These are phyloP conservation scores for Aspergillus baeticus DNA, from an alignment of 495 filamentous ascomycete species.

Conservation along the genomic window DNA sequence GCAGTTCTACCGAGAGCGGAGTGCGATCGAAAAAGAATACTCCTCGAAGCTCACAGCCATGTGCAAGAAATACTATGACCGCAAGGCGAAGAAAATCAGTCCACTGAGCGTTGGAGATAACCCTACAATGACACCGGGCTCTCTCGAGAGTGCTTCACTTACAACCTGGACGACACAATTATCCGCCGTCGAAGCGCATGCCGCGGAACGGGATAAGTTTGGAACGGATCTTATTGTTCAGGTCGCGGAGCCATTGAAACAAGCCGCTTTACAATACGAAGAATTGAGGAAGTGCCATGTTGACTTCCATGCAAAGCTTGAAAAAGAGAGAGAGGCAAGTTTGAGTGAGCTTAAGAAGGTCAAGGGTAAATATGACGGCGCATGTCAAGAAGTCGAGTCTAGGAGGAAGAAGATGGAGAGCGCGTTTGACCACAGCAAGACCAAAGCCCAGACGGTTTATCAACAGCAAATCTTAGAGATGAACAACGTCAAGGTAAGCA, in stretches of 20 bases:
- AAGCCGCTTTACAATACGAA: constrained; percentile 71
- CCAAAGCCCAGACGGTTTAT: constrained; percentile 84
- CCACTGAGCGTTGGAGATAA: constrained; percentile 91
- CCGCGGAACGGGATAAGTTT: constrained; percentile 84
- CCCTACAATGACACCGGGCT: constrained; percentile 89
- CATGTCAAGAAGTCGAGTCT: constrained; percentile 92
- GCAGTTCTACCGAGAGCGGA: constrained; percentile 93
- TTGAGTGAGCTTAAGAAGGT: constrained; percentile 86
- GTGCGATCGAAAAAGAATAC: constrained; percentile 94
- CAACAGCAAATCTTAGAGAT: constrained; percentile 89
- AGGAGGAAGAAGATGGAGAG: constrained; percentile 91
- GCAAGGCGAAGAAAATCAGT: constrained; percentile 87
- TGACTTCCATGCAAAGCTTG: constrained; percentile 83
- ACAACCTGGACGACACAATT: constrained; percentile 97
- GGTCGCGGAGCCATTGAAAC: constrained; percentile 82
- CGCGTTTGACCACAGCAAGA: constrained; percentile 77
- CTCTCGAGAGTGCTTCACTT: constrained; percentile 90
- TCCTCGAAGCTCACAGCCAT: constrained; percentile 79
- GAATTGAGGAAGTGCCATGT: constrained; percentile 89
- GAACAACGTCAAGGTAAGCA: constrained; percentile 81
- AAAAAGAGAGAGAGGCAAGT: constrained; percentile 79
- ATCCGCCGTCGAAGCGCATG: constrained; percentile 80
- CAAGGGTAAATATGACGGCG: constrained; percentile 89
- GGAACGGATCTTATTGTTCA: constrained; percentile 70
- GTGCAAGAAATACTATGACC: constrained; percentile 94